Conservation (phyloP, 805 yeast species). For the Nakazawaea molendinolei region DNA sequence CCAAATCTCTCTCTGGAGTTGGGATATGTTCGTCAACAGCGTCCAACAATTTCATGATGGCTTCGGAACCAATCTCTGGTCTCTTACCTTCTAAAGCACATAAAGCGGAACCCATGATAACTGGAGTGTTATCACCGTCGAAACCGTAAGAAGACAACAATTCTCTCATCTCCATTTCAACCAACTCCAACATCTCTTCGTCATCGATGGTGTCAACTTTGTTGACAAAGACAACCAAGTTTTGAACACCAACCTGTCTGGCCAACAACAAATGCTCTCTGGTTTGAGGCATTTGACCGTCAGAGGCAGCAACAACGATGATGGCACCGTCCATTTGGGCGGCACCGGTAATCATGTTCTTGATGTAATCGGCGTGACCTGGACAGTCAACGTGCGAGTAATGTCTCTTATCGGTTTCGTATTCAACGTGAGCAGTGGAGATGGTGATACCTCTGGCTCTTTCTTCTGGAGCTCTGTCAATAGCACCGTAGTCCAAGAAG, state of each 20-base stretch:
- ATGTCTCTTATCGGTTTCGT: conserved; percentile 91
- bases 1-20: conserved; percentile 93
- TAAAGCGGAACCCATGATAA: conserved; percentile 96
- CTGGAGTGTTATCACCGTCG: conserved; percentile 98
- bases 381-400: conserved; percentile 99
- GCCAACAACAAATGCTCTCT: conserved; percentile 98
- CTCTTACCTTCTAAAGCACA: conserved; percentile 86
- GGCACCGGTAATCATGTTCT: conserved; percentile 99
- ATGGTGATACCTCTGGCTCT: conserved; percentile 99
- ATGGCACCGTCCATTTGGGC: conserved; percentile 99
- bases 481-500: conserved; percentile 87
- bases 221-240: conserved; percentile 95
- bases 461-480: conserved; percentile 98
- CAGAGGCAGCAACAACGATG: conserved; percentile 98
- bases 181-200: conserved; percentile 98
- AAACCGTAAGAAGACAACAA: conserved; percentile 85
- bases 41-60: conserved; percentile 75
- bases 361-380: conserved; percentile 98
- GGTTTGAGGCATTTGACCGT: conserved; percentile 99
- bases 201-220: conserved; percentile 97
- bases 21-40: conserved; percentile 95
- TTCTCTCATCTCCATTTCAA: conserved; percentile 99
- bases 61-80: conserved; percentile 88
- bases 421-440: conserved; percentile 96
- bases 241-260: conserved; percentile 98